Base-by-base conservation (phyloP, 768 basidiomycete species). In the Multifurca ochricompacta region DNA sequence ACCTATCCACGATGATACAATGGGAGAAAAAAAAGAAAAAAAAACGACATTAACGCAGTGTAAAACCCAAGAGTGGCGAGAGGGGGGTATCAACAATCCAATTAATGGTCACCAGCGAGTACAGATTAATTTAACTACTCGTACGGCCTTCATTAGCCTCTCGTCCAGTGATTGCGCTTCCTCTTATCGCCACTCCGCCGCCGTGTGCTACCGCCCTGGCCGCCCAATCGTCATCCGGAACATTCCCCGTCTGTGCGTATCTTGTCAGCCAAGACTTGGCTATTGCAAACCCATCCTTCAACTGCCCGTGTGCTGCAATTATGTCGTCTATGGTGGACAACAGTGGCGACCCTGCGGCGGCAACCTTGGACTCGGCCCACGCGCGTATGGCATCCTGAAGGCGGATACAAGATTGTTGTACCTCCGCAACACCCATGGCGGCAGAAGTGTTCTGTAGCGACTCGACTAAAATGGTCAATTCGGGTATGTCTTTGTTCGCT, bases 371-470 rank as follows among this genome's bases (percentile, higher is more conserved):
- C 41, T 49, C 47, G 19, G 5, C 27, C 47, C 54, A 44, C 10
- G 28, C 35, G 25, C 31, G 45, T 30, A 48, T 41, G 39, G 21
- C 31, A 19, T 54, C 37, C 23, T 21, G 39, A 3, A 54, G 46
- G 23, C 30, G 46, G 46, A 31, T 16, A 54, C 53, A 48, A 6
- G 53, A 54, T n/a, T n/a, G 32, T 18, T 25, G 47, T 11, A 55
- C 54, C 19, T 49, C 45, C 23, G 16, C 32, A 41, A 49, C 54
- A 4, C 54, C 54, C 1, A 55, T 44, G 10, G 54, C 32, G 13
- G n/a, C 41, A 44, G 47, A 55, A 9, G 54, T 55, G 40, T 55
- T 48, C 41, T 49, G 54, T 28, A 55, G 41, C 28, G 54, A 48
- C 47, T 27, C 27, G 21, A 41, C 54, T 13, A 55, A 44, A 4